These are phyloP conservation scores for Fusarium begoniae DNA, from an alignment of 2,329 filamentous ascomycete species.

Conservation along the genomic window DNA sequence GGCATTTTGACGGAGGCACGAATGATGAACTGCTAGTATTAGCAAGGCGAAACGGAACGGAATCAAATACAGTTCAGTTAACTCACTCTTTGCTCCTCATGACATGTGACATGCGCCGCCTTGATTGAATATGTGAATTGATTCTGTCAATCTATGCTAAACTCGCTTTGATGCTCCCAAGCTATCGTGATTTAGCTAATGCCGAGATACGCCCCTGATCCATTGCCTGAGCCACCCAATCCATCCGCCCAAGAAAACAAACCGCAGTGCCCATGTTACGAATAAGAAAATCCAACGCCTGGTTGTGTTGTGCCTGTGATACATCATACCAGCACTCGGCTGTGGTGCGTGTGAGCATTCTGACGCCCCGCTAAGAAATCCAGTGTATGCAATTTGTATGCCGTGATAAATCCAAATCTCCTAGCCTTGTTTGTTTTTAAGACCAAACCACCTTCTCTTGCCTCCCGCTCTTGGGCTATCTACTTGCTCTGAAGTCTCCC, in stretches of 20 bases:
- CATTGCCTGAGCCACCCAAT: slow-evolving; percentile 7
- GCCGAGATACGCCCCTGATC: slow-evolving; percentile 14
- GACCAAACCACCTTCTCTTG: slow-evolving; percentile 51
- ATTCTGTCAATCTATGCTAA: slow-evolving; percentile 38
- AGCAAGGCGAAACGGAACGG: background rate
- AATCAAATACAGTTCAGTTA: slow-evolving; percentile 10
- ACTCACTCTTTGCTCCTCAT: background rate
- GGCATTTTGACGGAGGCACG: slow-evolving; percentile 8
- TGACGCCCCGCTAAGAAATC: slow-evolving; percentile 8
- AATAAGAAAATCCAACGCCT: slow-evolving; percentile 37
- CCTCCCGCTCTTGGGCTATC: slow-evolving; percentile 39
- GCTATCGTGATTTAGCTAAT: slow-evolving; percentile 5
- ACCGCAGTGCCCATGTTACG: slow-evolving; percentile 9
- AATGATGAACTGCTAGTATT: slow-evolving; percentile 19
- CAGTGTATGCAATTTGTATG: slow-evolving; percentile 13
- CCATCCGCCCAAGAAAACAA: slow-evolving; percentile 14
- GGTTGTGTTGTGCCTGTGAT: slow-evolving; percentile 12
- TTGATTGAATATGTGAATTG: slow-evolving; percentile 16
- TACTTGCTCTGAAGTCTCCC: slow-evolving; percentile 20
- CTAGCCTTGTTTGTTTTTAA: slow-evolving; percentile 43
- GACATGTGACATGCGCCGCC: background rate
- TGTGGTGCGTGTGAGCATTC: slow-evolving; percentile 13
- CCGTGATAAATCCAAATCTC: slow-evolving; percentile 27
- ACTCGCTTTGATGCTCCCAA: slow-evolving; percentile 15
- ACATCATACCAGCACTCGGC: background rate